Evolutionary conservation across 176 grass and related monocot genomes (phyloP).

Genomic region (Alopecurus myosuroides): DNA sequence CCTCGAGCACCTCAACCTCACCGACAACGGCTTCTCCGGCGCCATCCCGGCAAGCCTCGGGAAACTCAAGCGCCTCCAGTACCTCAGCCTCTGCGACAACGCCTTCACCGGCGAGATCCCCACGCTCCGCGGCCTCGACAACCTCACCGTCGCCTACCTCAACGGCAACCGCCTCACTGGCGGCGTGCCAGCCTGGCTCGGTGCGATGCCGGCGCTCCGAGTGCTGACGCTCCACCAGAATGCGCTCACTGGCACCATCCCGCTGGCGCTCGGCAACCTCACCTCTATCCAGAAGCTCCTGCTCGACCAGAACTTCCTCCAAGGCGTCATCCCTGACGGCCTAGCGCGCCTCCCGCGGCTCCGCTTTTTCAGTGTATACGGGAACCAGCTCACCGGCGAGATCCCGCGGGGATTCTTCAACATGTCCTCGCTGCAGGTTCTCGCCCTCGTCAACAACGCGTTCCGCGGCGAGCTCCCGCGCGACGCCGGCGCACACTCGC

Average conservation of each 20-base stretch:
- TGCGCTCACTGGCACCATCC: constrained; percentile 11
- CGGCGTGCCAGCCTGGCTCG: neutral
- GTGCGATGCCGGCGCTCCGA: neutral
- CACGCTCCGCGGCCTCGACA: neutral
- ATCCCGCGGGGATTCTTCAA: constrained; percentile 30
- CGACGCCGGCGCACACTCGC: neutral
- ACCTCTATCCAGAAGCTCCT: neutral
- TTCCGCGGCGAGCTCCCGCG: constrained; percentile 14
- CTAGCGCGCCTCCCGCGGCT: neutral
- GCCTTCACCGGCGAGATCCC: constrained; percentile 9
- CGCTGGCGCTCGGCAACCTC: no score
- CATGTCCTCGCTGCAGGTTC: constrained; percentile 14
- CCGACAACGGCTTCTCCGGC: neutral
- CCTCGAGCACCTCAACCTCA: neutral
- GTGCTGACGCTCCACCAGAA: neutral
- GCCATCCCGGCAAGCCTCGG: no score
- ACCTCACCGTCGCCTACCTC: constrained; percentile 1
- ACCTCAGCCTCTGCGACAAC: constrained; percentile 22
- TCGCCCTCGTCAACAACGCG: constrained; percentile 29
- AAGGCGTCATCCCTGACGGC: neutral
- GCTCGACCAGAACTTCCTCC: neutral
- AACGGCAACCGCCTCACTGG: constrained; percentile 5
- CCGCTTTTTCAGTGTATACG: neutral
- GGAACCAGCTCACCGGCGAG: constrained; percentile 10
- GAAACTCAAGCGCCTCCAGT: neutral